Conservation (phyloP, 1,284 basidiomycete genomes). For the Phaffia rhodozyma region DNA sequence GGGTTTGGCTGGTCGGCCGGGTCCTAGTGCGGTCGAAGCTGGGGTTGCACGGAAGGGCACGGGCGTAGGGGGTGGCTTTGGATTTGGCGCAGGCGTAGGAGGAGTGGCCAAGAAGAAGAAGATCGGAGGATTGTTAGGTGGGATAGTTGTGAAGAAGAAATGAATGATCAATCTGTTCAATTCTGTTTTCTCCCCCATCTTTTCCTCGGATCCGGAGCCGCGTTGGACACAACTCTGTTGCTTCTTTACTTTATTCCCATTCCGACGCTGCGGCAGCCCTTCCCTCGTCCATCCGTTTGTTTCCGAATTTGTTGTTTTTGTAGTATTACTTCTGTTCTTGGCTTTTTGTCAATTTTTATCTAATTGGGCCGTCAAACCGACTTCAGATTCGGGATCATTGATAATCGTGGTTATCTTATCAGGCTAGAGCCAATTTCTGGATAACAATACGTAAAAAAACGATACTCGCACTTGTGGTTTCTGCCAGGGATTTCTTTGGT, state of each 20-base stretch:
- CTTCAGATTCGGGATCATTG: too few relatives aligned
- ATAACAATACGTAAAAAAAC: too few relatives aligned
- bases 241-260: background rate
- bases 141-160: slow-evolving; percentile 12
- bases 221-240: background rate
- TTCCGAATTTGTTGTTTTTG: too few relatives aligned
- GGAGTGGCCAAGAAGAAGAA: slow-evolving; percentile 12
- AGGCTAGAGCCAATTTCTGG: too few relatives aligned
- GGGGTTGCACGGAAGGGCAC: background rate
- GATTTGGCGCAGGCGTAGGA: slow-evolving; percentile 5
- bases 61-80: slow-evolving; percentile 5
- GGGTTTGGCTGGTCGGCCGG: slow-evolving; percentile 1
- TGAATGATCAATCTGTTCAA: background rate
- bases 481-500: too few relatives aligned
- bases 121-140: slow-evolving; percentile 6
- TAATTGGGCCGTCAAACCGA: too few relatives aligned
- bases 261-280: background rate
- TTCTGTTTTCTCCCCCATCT: background rate
- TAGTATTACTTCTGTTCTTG: too few relatives aligned
- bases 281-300: too few relatives aligned
- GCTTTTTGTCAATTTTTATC: too few relatives aligned
- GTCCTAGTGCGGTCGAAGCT: background rate
- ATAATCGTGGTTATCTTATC: too few relatives aligned
- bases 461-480: too few relatives aligned
- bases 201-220: background rate